Evolutionary conservation across 2,329 filamentous ascomycete species (phyloP).

Genomic region (Emergomyces orientalis): DNA sequence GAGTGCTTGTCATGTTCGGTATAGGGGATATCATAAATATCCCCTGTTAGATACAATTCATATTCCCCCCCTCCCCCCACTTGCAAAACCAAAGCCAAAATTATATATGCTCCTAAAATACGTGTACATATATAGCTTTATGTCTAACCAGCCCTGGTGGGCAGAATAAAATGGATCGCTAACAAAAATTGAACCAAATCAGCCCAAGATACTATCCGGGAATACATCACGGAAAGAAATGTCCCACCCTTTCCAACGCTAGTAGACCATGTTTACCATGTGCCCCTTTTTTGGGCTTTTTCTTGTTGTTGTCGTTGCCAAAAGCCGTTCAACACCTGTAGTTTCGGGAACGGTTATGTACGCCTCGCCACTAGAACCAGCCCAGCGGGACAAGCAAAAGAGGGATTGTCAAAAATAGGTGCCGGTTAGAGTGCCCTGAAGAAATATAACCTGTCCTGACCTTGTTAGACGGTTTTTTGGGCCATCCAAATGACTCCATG

Average conservation of each 20-base stretch:
- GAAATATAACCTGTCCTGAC: neutral
- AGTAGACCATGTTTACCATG: neutral
- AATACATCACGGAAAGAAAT: neutral
- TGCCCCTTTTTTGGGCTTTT: neutral
- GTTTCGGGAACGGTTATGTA: neutral
- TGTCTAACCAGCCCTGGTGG: neutral
- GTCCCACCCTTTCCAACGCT: neutral
- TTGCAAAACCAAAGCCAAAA: neutral
- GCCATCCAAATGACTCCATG: neutral
- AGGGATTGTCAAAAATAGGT: neutral
- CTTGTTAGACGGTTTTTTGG: neutral
- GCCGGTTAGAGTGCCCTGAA: neutral
- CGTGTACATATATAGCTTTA: no score
- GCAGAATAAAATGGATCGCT: neutral
- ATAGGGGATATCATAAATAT: no score
- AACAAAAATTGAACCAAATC: neutral
- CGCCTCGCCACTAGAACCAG: conserved; percentile 28
- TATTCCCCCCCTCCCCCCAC: no score
- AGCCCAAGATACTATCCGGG: neutral
- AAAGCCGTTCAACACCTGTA: neutral
- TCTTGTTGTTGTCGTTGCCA: neutral
- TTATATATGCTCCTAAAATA: neutral
- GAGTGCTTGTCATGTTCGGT: no score
- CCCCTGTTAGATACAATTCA: no score
- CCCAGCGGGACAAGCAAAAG: conserved; percentile 16